Conservation (phyloP, 1,284 basidiomycete species). For the Ceratobasidium sp. region DNA sequence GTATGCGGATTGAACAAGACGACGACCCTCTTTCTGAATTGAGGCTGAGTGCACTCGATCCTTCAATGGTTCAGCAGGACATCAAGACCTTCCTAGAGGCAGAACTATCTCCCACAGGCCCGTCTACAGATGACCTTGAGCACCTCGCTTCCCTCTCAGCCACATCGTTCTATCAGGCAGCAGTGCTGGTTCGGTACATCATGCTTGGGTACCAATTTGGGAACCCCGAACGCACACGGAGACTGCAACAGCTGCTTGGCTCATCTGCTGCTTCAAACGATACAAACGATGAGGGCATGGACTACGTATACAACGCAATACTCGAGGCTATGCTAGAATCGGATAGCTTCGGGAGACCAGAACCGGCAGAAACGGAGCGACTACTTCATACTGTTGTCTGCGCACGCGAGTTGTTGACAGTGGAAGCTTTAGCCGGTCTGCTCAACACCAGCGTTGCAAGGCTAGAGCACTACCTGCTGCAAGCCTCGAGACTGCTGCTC, state of each 20-base stretch:
- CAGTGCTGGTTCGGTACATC: background rate
- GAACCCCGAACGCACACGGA: background rate
- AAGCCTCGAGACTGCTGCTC: background rate
- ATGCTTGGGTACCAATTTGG: background rate
- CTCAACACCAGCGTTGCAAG: background rate
- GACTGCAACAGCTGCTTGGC: background rate
- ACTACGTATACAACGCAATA: background rate
- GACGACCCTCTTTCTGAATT: background rate
- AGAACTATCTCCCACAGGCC: background rate
- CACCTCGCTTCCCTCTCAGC: background rate
- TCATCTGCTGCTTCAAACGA: too few relatives aligned
- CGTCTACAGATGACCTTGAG: background rate
- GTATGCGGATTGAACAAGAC: background rate
- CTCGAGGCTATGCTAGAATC: background rate
- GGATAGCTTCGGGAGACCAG: background rate
- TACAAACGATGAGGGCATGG: background rate
- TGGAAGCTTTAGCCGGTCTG: background rate
- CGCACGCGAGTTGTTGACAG: background rate
- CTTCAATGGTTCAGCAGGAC: background rate
- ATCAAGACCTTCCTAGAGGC: background rate
- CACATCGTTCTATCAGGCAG: background rate
- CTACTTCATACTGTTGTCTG: conserved; percentile 12
- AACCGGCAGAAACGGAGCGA: background rate
- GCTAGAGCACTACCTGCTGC: background rate
- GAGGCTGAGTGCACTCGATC: background rate